phyloP scores from a whole-genome alignment of 2,329 filamentous ascomycete species.

The Colletotrichum sp. region DNA sequence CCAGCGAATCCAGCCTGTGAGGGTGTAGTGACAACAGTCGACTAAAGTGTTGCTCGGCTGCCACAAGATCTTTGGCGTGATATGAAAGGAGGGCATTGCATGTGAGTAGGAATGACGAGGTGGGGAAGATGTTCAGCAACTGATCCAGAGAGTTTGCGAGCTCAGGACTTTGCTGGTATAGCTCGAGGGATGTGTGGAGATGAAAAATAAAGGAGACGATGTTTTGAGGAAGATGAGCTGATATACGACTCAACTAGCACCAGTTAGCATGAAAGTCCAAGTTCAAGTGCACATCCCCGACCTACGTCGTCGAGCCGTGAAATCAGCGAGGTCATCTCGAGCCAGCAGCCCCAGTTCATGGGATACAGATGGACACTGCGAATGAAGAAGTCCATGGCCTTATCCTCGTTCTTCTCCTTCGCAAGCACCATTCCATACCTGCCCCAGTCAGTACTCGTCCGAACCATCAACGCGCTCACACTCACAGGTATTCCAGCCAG shows the following conservation, averaged over 20 bases:
- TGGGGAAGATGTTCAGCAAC: slow-evolving; percentile 84
- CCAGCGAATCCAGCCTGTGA: slow-evolving; percentile 83
- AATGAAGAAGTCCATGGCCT: slow-evolving; percentile 86
- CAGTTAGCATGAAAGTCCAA: slow-evolving; percentile 28
- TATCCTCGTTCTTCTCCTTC: slow-evolving; percentile 87
- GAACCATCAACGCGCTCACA: not conserved
- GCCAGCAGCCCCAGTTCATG: slow-evolving; percentile 98
- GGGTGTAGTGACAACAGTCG: slow-evolving; percentile 79
- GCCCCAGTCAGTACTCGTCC: slow-evolving; percentile 12
- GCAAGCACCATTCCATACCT: slow-evolving; percentile 88
- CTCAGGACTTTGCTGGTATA: slow-evolving; percentile 83
- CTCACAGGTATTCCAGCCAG: slow-evolving; percentile 86
- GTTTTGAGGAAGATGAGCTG: slow-evolving; percentile 80
- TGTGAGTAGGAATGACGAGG: slow-evolving; percentile 86
- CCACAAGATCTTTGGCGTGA: slow-evolving; percentile 82
- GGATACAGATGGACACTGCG: slow-evolving; percentile 87
- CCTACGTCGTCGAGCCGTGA: slow-evolving; percentile 81
- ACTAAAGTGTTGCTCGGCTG: slow-evolving; percentile 72
- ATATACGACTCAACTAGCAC: slow-evolving; percentile 71
- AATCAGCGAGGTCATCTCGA: slow-evolving; percentile 85
- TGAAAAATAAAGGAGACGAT: slow-evolving; percentile 96
- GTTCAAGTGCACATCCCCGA: slow-evolving; percentile 21
- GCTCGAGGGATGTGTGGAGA: slow-evolving; percentile 86
- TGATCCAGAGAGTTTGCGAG: slow-evolving; percentile 78
- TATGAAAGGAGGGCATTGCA: slow-evolving; percentile 89